These are phyloP conservation scores for Lactarius sanguifluus DNA, from an alignment of 768 basidiomycete genomes.

Conservation along the genomic window DNA sequence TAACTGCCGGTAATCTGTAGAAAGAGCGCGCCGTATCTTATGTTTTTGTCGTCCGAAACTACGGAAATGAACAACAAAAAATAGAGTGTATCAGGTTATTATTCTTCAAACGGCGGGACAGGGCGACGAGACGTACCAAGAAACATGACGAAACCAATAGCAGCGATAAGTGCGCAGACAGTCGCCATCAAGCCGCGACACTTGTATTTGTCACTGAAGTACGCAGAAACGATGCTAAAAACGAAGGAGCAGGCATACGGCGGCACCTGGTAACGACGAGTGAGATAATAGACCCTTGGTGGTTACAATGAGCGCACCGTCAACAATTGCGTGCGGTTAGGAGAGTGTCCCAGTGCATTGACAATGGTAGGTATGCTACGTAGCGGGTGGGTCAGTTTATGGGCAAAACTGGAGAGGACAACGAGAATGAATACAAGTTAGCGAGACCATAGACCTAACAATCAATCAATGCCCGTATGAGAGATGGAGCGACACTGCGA, in stretches of 20 bases:
- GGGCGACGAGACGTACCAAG: slow-evolving; percentile 7
- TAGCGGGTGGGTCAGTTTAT: slow-evolving; percentile 6
- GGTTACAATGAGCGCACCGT: slow-evolving; percentile 26
- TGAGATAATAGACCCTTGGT: neutral
- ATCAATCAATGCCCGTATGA: neutral
- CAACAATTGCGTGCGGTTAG: slow-evolving; percentile 36
- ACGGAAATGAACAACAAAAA: neutral
- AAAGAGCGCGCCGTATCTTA: neutral
- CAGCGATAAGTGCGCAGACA: neutral
- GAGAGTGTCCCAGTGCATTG: slow-evolving; percentile 33
- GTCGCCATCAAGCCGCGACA: neutral
- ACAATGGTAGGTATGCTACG: slow-evolving; percentile 33
- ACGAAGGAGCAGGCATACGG: neutral
- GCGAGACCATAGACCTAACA: slow-evolving; percentile 29
- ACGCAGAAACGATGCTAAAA: neutral
- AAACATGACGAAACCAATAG: slow-evolving; percentile 23
- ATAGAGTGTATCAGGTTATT: no score
- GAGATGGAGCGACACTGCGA: neutral
- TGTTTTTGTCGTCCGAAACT: neutral
- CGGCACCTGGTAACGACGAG: neutral
- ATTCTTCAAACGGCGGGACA: neutral
- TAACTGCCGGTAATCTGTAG: neutral
- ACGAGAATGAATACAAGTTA: slow-evolving; percentile 26
- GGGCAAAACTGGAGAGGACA: neutral
- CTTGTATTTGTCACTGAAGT: neutral